These are phyloP conservation scores for Peterozyma toletana DNA, from an alignment of 805 yeast genomes.

Conservation along the genomic window DNA sequence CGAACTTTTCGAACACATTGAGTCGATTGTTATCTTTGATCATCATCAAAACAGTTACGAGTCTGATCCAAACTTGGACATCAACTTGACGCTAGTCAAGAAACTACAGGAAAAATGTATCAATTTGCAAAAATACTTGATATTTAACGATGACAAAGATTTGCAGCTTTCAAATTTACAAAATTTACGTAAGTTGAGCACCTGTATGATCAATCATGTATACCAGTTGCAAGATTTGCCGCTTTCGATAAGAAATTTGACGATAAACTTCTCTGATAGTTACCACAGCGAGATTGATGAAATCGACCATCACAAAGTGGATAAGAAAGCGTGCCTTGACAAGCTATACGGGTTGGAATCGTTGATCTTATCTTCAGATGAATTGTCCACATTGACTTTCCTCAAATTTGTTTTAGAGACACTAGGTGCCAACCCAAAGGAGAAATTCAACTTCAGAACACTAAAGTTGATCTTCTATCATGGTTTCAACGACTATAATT, in stretches of 20 bases:
- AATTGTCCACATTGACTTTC: constrained; percentile 27
- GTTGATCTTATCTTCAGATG: constrained; percentile 20
- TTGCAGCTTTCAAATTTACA: constrained; percentile 5
- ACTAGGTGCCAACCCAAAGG: constrained; percentile 1
- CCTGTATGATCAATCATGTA: constrained; percentile 13
- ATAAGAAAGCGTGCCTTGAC: constrained; percentile 5
- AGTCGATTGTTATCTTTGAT: constrained; percentile 26
- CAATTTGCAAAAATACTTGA: constrained; percentile 8
- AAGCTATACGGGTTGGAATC: constrained; percentile 3
- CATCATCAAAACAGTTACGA: constrained; percentile 17
- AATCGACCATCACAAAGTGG: neutral
- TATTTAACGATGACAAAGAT: constrained; percentile 10
- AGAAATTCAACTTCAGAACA: constrained; percentile 18
- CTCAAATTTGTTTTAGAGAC: constrained; percentile 20
- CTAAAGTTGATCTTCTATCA: constrained; percentile 39
- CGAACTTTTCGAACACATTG: constrained; percentile 23
- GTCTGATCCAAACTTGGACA: constrained; percentile 8
- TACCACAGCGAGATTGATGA: constrained; percentile 5
- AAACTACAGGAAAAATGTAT: constrained; percentile 12
- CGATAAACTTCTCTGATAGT: constrained; percentile 10
- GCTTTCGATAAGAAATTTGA: constrained; percentile 11
- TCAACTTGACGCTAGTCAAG: constrained; percentile 16
- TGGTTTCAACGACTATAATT: constrained; percentile 33
- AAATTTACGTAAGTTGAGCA: constrained; percentile 6
- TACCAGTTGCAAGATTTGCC: constrained; percentile 14